Percentiles rank a stretch among this genome's conserved stretches.
phyloP scores from a whole-genome alignment of 352 stramenopile genomes.

The Phytophthora niederhauseri region DNA sequence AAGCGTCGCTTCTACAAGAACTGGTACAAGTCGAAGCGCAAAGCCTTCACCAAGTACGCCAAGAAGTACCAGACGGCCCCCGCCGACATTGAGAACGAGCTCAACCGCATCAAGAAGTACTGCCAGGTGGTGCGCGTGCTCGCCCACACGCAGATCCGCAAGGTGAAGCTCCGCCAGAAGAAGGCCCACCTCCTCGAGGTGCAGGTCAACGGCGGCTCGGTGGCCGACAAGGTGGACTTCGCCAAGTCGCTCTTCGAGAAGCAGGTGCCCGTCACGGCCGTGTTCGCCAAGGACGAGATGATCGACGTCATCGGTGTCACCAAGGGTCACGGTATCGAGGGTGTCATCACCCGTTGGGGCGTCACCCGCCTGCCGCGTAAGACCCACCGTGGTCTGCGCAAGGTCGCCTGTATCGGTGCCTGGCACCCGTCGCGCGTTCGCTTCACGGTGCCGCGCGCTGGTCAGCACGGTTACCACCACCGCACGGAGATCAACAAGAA shows the following conservation, averaged over 20 bases:
- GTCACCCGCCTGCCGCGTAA: constrained; percentile 99
- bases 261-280: constrained; percentile 96
- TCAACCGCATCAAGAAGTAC: constrained; percentile 99
- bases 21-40: constrained; percentile 99
- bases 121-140: constrained; percentile 99
- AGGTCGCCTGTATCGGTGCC: constrained; percentile 99
- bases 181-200: constrained; percentile 99
- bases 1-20: constrained; percentile 99
- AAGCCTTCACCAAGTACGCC: constrained; percentile 99
- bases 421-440: constrained; percentile 99
- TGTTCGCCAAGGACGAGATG: constrained; percentile 98
- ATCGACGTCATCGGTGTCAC: constrained; percentile 99
- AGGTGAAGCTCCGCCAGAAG: constrained; percentile 99
- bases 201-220: constrained; percentile 98
- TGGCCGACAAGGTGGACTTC: constrained; percentile 99
- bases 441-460: constrained; percentile 98
- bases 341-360: constrained; percentile 99
- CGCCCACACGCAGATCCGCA: constrained; percentile 99
- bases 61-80: constrained; percentile 98
- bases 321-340: constrained; percentile 99
- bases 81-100: constrained; percentile 95
- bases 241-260: constrained; percentile 99
- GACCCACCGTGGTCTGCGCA: constrained; percentile 99
- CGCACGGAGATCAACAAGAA: constrained; percentile 99
- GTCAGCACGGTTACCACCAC: constrained; percentile 99